A percentile compares a stretch with the other conserved stretches of the same genome.
Evolutionary conservation across 2,329 filamentous ascomycete species (phyloP).

Genomic region (Chrysoporthe cubensis): DNA sequence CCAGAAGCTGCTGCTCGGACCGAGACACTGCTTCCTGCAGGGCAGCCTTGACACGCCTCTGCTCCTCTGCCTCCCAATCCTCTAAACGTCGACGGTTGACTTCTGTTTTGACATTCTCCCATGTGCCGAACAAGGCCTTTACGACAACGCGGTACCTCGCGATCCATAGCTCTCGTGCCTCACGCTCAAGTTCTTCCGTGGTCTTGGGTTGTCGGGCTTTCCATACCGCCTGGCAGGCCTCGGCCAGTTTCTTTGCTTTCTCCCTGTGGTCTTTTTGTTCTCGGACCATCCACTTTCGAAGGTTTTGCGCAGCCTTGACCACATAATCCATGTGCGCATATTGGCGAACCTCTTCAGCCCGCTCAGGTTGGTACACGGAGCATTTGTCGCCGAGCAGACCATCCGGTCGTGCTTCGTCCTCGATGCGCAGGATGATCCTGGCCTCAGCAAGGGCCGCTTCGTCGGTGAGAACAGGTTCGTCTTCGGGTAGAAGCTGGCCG

Average conservation of each 20-base stretch:
- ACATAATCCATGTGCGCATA: conserved; percentile 91
- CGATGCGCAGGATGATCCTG: conserved; percentile 67
- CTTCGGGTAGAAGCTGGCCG: conserved; percentile 58
- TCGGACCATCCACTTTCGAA: conserved; percentile 76
- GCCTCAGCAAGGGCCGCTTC: conserved; percentile 72
- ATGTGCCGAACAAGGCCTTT: conserved; percentile 58
- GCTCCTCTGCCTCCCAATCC: conserved; percentile 68
- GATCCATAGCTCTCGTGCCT: conserved; percentile 70
- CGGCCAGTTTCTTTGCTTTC: conserved; percentile 78
- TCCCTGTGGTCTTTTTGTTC: conserved; percentile 79
- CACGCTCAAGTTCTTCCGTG: conserved; percentile 78
- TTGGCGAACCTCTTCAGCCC: conserved; percentile 74
- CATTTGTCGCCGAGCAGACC: conserved; percentile 74
- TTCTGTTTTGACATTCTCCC: conserved; percentile 66
- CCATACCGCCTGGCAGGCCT: conserved; percentile 79
- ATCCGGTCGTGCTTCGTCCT: conserved; percentile 74
- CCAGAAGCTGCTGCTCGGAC: conserved; percentile 70
- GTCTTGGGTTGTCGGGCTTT: conserved; percentile 73
- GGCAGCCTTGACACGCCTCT: conserved; percentile 67
- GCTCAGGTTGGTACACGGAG: conserved; percentile 73
- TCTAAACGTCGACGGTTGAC: conserved; percentile 63
- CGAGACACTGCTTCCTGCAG: conserved; percentile 75
- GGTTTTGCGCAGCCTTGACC: conserved; percentile 76
- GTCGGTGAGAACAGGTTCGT: conserved; percentile 60
- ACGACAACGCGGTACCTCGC: conserved; percentile 73